Evolutionary conservation across 352 stramenopile species (phyloP), one percentile per base, ranked within the genome.

Genomic region (Elongisporangium undulatum): DNA sequence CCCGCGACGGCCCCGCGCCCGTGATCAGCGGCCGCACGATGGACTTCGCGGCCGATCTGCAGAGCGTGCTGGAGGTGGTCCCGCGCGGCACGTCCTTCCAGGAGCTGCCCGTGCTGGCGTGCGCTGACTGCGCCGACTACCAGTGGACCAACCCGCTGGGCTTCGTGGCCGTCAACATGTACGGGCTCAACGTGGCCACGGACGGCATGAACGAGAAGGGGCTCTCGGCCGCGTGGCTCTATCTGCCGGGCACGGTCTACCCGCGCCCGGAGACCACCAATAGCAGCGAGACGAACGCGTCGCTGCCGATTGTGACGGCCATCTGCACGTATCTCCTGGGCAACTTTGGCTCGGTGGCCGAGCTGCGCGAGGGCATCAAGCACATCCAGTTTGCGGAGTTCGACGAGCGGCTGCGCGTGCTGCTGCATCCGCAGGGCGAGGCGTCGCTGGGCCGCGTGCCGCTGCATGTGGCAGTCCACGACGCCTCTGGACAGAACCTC

Each of bases 261-360:
- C 79, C 83, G 4, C 63, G 53, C 19, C 68, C 67, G 3, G 39
- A 75, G 52, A 61, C 59, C 13, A 29, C 55, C 17, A 63, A 54
- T 13, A 38, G 58, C 7, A 55, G 21, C 19, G 54, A 55, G n/a
- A 69, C 71, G 52, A 72, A 69, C 61, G 60, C 51, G 51, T 61
- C 65, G 12, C 68, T 64, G 26, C 78, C 79, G 3, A 76, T 92
- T 22, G 64, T 92, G 24, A 80, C 75, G n/a, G 87, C 76, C 4
- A 45, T 89, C 20, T 82, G 77, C 41, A 77, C 83, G 60, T 92
- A 87, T 66, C 72, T 92, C 56, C 64, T 92, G 51, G 80, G 83
- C 38, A 89, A 89, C 59, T 92, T 79, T 56, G 79, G 67, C 0
- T 81, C 67, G 0, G 79, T 90, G 20, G 71, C 79, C 2, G 83